These are phyloP conservation scores for Prunus armeniaca DNA, from an alignment of 306 rosid species.

Conservation along the genomic window DNA sequence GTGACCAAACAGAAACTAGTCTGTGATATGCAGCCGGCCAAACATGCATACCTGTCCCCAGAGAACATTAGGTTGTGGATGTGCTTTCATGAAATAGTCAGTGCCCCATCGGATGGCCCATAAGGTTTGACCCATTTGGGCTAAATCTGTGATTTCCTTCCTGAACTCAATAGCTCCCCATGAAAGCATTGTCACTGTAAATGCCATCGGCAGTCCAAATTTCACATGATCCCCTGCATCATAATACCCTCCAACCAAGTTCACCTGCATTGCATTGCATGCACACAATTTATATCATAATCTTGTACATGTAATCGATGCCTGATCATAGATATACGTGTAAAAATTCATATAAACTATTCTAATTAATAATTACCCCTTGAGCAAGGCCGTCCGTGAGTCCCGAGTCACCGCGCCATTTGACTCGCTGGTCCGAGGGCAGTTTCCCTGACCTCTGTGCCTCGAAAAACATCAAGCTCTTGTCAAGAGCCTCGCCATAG, in stretches of 20 bases:
- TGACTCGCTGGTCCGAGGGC: constrained; percentile 46
- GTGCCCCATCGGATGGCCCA: constrained; percentile 88
- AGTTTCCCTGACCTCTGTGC: constrained; percentile 83
- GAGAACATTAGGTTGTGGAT: constrained; percentile 73
- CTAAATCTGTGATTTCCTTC: constrained; percentile 51
- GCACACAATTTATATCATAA: neutral
- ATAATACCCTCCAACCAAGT: constrained; percentile 89
- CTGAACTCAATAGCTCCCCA: constrained; percentile 80
- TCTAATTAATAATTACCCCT: constrained; percentile 38
- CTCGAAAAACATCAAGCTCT: constrained; percentile 73
- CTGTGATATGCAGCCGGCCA: too few relatives aligned
- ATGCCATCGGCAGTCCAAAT: constrained; percentile 91
- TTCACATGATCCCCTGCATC: constrained; percentile 97
- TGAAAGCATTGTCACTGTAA: constrained; percentile 67
- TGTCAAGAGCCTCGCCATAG: constrained; percentile 73
- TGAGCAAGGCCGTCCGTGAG: constrained; percentile 72
- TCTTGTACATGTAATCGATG: too few relatives aligned
- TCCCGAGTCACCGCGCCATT: constrained; percentile 80
- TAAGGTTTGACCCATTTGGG: constrained; percentile 58
- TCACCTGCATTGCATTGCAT: constrained; percentile 38
- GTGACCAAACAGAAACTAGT: constrained; percentile 8
- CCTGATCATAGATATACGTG: neutral
- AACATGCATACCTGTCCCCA: constrained; percentile 65
- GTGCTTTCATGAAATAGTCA: constrained; percentile 81
- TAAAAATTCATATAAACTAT: neutral